Evolutionary conservation across 768 basidiomycete genomes (phyloP).

Genomic region (Trametes punicea): DNA sequence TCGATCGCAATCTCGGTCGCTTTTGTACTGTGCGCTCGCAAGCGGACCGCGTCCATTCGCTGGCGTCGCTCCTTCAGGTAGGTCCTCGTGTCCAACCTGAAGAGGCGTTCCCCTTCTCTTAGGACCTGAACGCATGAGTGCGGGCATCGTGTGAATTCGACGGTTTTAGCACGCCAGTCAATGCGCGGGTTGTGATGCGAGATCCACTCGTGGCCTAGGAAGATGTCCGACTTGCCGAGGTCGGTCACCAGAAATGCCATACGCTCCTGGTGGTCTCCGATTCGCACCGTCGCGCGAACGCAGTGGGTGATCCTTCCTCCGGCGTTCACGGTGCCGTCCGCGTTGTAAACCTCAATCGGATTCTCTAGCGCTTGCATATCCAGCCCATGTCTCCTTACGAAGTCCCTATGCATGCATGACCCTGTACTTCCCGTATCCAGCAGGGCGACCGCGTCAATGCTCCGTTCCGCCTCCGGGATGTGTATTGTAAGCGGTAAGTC

Average conservation of each 20-base stretch:
- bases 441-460: neutral
- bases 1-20: neutral
- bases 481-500: neutral
- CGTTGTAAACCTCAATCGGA: conserved; percentile 23
- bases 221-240: neutral
- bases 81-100: neutral
- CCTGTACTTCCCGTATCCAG: conserved; percentile 1
- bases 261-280: neutral
- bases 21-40: no score
- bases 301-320: conserved; percentile 16
- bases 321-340: conserved; percentile 15
- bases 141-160: neutral
- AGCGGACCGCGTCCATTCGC: no score
- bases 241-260: neutral
- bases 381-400: conserved; percentile 6
- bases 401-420: neutral
- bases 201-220: conserved; percentile 4
- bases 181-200: conserved; percentile 2
- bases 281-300: neutral
- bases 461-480: neutral
- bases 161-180: neutral
- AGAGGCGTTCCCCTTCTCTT: neutral
- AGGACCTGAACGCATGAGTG: neutral
- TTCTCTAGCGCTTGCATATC: conserved; percentile 3
- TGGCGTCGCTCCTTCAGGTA: no score